Percentiles rank a stretch among this genome's conserved stretches.
Conservation (phyloP, 2,329 filamentous ascomycete genomes). For the Fusarium chlamydosporum region DNA sequence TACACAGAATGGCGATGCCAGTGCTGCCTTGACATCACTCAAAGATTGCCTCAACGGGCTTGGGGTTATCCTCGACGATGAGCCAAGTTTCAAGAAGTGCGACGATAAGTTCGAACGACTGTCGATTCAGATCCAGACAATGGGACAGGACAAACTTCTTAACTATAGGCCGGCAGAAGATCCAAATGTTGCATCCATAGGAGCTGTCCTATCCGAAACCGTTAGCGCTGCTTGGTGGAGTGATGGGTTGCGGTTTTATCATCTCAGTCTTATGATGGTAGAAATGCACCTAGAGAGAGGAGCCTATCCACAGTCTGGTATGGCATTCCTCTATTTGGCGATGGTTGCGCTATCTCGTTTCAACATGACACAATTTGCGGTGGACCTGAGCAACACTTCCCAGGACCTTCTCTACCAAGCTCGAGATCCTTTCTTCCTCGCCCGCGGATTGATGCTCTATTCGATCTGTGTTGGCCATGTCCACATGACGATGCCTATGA, state of each 20-base stretch:
- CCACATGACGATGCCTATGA: constrained; percentile 71
- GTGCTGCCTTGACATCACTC: constrained; percentile 76
- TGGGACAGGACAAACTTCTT: constrained; percentile 65
- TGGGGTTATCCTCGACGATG: constrained; percentile 74
- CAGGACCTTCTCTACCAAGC: constrained; percentile 75
- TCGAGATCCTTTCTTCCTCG: constrained; percentile 74
- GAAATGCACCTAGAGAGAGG: constrained; percentile 74
- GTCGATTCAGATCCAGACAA: constrained; percentile 70
- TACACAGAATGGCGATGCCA: constrained; percentile 79
- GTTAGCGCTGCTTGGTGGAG: constrained; percentile 81
- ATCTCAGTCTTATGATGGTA: constrained; percentile 76
- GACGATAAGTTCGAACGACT: constrained; percentile 79
- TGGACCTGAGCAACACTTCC: constrained; percentile 73
- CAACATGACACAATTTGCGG: constrained; percentile 76
- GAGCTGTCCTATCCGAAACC: constrained; percentile 78
- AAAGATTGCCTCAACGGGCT: constrained; percentile 79
- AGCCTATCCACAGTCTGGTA: constrained; percentile 76
- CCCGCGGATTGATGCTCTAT: constrained; percentile 77
- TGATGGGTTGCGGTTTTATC: constrained; percentile 79
- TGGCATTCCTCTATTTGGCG: constrained; percentile 76
- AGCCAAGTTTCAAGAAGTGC: constrained; percentile 80
- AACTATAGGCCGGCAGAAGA: constrained; percentile 62
- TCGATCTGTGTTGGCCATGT: constrained; percentile 79
- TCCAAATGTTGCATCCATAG: constrained; percentile 71
- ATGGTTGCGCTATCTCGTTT: constrained; percentile 78